These are phyloP conservation scores for Tritrichomonas foetus DNA, from an alignment of 208 protist genomes.

Conservation along the genomic window DNA sequence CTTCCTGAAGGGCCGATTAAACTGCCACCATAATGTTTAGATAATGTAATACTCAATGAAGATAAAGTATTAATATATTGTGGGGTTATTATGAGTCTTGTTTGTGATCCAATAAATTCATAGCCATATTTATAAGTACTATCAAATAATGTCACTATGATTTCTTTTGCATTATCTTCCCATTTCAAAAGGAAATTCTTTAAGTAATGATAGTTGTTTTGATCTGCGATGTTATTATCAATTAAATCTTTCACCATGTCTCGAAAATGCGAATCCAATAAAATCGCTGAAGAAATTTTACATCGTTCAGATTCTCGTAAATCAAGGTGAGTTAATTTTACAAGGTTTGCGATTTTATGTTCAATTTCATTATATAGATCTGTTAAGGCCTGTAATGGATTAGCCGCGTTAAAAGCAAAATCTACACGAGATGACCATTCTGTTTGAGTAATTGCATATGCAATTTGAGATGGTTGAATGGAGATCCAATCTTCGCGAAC, in stretches of 20 bases:
- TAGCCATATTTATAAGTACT: constrained; percentile 54
- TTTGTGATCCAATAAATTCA: constrained; percentile 58
- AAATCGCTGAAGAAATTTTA: constrained; percentile 86
- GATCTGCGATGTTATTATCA: constrained; percentile 67
- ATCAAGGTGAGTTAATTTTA: constrained; percentile 77
- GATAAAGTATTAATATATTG: constrained; percentile 64
- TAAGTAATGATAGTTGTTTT: constrained; percentile 84
- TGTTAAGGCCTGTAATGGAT: constrained; percentile 89
- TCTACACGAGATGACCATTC: constrained; percentile 80
- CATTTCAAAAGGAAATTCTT: constrained; percentile 50
- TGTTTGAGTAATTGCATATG: constrained; percentile 78
- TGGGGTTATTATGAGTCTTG: constrained; percentile 63
- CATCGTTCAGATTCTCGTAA: constrained; percentile 76
- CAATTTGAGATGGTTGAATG: constrained; percentile 75
- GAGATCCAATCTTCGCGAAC: constrained; percentile 76
- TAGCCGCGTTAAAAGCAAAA: constrained; percentile 70
- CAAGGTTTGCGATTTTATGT: constrained; percentile 76
- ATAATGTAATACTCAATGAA: constrained; percentile 64
- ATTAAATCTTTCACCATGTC: constrained; percentile 86
- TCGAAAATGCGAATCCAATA: constrained; percentile 86
- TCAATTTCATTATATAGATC: constrained; percentile 88
- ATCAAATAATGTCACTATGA: constrained; percentile 50
- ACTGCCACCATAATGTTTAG: constrained; percentile 60
- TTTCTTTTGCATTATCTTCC: constrained; percentile 59
- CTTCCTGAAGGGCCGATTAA: constrained; percentile 64